A percentile compares a stretch with the other conserved stretches of the same genome.
phyloP scores from a whole-genome alignment of 2,329 filamentous ascomycete species.

The Nigrograna mackinnonii region DNA sequence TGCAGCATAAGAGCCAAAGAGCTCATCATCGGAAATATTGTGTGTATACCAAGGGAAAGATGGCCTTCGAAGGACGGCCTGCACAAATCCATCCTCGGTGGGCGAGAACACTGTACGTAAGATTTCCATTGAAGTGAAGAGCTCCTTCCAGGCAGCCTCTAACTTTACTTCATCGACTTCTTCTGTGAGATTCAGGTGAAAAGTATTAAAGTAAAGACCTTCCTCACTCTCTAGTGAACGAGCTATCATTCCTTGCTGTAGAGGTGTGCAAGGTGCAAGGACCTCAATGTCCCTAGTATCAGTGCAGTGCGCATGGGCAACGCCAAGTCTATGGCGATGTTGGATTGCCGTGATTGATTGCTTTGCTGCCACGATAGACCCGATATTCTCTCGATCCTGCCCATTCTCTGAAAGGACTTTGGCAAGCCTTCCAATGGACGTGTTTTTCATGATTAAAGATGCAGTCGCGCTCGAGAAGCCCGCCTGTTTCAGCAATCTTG shows the following conservation, averaged over 20 bases:
- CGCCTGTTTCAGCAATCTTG: slow-evolving; percentile 63
- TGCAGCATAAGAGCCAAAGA: slow-evolving; percentile 39
- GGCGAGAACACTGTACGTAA: slow-evolving; percentile 73
- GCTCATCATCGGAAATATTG: slow-evolving; percentile 22
- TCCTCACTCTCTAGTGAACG: slow-evolving; percentile 62
- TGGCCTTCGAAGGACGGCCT: slow-evolving; percentile 63
- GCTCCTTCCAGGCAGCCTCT: slow-evolving; percentile 59
- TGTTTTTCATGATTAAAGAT: slow-evolving; percentile 66
- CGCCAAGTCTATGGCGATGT: slow-evolving; percentile 61
- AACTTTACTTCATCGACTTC: slow-evolving; percentile 54
- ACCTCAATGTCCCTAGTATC: slow-evolving; percentile 64
- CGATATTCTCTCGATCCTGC: slow-evolving; percentile 7
- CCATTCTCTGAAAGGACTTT: slow-evolving; percentile 27
- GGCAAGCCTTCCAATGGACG: slow-evolving; percentile 46
- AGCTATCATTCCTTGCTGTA: slow-evolving; percentile 86
- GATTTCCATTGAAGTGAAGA: slow-evolving; percentile 62
- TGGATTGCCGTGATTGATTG: slow-evolving; percentile 67
- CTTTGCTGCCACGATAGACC: slow-evolving; percentile 52
- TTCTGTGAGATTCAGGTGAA: slow-evolving; percentile 61
- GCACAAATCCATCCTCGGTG: slow-evolving; percentile 76
- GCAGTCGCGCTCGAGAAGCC: slow-evolving; percentile 67
- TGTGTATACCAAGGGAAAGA: slow-evolving; percentile 51
- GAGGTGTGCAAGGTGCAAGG: slow-evolving; percentile 79
- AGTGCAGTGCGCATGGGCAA: slow-evolving; percentile 58
- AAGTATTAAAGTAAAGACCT: slow-evolving; percentile 76